These are phyloP conservation scores for Fomes fomentarius DNA, from an alignment of 1,284 basidiomycete species.

Conservation along the genomic window DNA sequence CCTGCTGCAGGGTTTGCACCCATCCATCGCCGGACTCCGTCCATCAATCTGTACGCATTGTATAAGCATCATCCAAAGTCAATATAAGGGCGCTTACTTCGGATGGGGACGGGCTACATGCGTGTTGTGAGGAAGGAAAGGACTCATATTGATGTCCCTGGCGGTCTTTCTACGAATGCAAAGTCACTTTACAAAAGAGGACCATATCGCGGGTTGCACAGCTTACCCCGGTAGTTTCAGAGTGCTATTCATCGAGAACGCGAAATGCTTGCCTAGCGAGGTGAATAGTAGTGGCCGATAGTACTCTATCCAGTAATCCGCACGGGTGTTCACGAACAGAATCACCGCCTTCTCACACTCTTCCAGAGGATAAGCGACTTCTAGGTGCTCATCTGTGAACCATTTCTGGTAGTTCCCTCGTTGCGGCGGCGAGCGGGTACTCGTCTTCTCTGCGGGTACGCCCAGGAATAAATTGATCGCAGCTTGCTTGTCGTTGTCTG, in stretches of 20 bases:
- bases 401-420: slow-evolving; percentile 79
- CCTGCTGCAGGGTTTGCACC: slow-evolving; percentile 49
- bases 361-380: slow-evolving; percentile 59
- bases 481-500: slow-evolving; percentile 96
- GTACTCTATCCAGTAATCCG: slow-evolving; percentile 90
- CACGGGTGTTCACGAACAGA: slow-evolving; percentile 59
- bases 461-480: slow-evolving; percentile 98
- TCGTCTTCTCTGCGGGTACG: slow-evolving; percentile 62
- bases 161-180: slow-evolving; percentile 60
- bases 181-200: slow-evolving; percentile 19
- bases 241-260: slow-evolving; percentile 86
- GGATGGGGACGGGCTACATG: slow-evolving; percentile 39
- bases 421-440: slow-evolving; percentile 45
- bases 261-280: slow-evolving; percentile 81
- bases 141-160: slow-evolving; percentile 68
- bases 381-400: slow-evolving; percentile 76
- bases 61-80: background rate
- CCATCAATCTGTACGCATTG: slow-evolving; percentile 56
- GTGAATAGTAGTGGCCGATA: slow-evolving; percentile 88
- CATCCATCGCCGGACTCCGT: slow-evolving; percentile 76
- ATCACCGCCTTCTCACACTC: slow-evolving; percentile 58
- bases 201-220: background rate
- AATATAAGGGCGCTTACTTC: slow-evolving; percentile 35
- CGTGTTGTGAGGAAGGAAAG: slow-evolving; percentile 65
- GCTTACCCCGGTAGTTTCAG: slow-evolving; percentile 76